Evolutionary conservation across 306 rosid genomes (phyloP).

Genomic region (Cajanus cajan): DNA sequence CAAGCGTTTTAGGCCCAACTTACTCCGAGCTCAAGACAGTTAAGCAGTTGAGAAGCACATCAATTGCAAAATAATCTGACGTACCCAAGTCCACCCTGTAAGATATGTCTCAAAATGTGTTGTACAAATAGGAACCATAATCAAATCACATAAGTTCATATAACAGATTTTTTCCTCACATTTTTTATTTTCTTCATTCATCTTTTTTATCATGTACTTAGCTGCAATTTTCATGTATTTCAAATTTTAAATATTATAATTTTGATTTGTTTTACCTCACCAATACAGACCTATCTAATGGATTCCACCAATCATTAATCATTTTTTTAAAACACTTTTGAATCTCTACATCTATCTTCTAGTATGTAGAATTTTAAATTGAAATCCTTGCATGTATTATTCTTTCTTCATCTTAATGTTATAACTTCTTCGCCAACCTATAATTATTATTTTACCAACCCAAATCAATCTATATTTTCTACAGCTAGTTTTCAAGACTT

Average conservation of each 20-base stretch:
- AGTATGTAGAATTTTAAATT: background rate
- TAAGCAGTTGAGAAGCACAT: constrained; percentile 86
- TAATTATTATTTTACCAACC: background rate
- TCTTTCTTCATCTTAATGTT: background rate
- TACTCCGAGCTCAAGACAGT: constrained; percentile 87
- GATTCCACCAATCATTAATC: background rate
- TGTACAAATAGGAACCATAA: background rate
- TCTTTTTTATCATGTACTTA: background rate
- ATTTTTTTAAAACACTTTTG: background rate
- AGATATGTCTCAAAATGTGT: constrained; percentile 14
- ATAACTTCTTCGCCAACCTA: background rate
- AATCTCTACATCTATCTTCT: background rate
- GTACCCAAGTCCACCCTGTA: constrained; percentile 96
- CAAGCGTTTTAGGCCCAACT: constrained; percentile 26
- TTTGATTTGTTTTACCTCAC: background rate
- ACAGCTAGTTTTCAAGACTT: background rate
- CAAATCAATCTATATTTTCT: background rate
- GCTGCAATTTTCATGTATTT: background rate
- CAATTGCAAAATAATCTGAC: constrained; percentile 74
- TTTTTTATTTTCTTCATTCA: background rate
- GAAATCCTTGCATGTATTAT: background rate
- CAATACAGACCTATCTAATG: background rate
- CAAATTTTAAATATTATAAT: background rate
- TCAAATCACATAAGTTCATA: background rate
- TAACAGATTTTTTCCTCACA: background rate